Percentiles rank a stretch among this genome's conserved stretches.
phyloP scores from a whole-genome alignment of 2,329 filamentous ascomycete species.

The Penicillium italicum region DNA sequence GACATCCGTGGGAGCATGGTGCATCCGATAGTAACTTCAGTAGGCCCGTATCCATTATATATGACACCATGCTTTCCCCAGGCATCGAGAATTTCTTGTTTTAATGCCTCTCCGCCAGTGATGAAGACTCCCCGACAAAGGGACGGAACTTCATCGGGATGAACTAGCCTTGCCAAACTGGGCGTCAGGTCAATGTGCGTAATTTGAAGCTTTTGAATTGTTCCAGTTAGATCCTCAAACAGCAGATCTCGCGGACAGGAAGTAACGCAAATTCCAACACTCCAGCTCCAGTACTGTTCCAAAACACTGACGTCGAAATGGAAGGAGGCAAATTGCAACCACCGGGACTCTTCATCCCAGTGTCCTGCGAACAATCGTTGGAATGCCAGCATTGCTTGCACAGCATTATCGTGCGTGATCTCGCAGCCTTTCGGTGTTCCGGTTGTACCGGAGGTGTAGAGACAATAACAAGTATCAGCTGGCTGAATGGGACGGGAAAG shows the following conservation, averaged over 20 bases:
- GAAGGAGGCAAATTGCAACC: conserved; percentile 90
- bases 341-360: conserved; percentile 70
- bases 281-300: conserved; percentile 96
- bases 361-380: conserved; percentile 70
- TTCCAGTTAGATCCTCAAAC: conserved; percentile 73
- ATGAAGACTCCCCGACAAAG: conserved; percentile 85
- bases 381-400: conserved; percentile 87
- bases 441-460: conserved; percentile 86
- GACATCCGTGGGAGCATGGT: conserved; percentile 86
- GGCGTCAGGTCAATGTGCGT: conserved; percentile 92
- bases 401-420: conserved; percentile 81
- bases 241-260: conserved; percentile 79
- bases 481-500: conserved; percentile 40
- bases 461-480: conserved; percentile 69
- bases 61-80: conserved; percentile 81
- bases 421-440: conserved; percentile 84
- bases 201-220: conserved; percentile 68
- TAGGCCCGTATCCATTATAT: conserved; percentile 90
- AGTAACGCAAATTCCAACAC: conserved; percentile 78
- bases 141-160: conserved; percentile 75
- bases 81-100: conserved; percentile 79
- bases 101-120: conserved; percentile 82
- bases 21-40: conserved; percentile 87
- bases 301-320: conserved; percentile 93
- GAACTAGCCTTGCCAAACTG: conserved; percentile 73